A percentile compares a stretch with the other conserved stretches of the same genome.
These are phyloP conservation scores for Aspergillus bertholletiae DNA, from an alignment of 495 filamentous ascomycete species.

Conservation along the genomic window DNA sequence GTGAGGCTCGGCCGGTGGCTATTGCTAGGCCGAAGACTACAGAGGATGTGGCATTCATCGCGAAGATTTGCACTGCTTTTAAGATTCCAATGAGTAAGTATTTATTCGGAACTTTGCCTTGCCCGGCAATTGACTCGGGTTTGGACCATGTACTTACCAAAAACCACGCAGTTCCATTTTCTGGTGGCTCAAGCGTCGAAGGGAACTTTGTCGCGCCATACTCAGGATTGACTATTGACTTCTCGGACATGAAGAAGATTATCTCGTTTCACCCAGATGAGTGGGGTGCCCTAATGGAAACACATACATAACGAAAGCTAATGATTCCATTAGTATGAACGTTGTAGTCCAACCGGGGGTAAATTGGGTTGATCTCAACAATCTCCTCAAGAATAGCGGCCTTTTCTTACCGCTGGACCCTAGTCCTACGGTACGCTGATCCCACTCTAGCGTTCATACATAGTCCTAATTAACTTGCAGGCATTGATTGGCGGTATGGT, in stretches of 20 bases:
- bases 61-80: constrained; percentile 68
- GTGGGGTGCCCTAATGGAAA: not conserved
- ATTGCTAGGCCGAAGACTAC: constrained; percentile 70
- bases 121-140: not conserved
- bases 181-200: constrained; percentile 74
- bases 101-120: not conserved
- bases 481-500: constrained; percentile 84
- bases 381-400: constrained; percentile 58
- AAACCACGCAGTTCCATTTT: constrained; percentile 53
- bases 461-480: not conserved
- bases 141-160: not conserved
- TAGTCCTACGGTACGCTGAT: constrained; percentile 33
- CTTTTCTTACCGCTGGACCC: constrained; percentile 85
- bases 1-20: constrained; percentile 62
- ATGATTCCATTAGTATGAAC: constrained; percentile 52
- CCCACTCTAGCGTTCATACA: not conserved
- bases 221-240: constrained; percentile 77
- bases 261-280: constrained; percentile 69
- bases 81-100: constrained; percentile 58
- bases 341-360: constrained; percentile 78
- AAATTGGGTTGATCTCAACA: constrained; percentile 74
- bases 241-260: constrained; percentile 73
- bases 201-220: constrained; percentile 74
- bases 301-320: not conserved
- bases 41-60: constrained; percentile 67